Base-by-base conservation (phyloP, 2,329 filamentous ascomycete species). In the Orbilia blumenaviensis region DNA sequence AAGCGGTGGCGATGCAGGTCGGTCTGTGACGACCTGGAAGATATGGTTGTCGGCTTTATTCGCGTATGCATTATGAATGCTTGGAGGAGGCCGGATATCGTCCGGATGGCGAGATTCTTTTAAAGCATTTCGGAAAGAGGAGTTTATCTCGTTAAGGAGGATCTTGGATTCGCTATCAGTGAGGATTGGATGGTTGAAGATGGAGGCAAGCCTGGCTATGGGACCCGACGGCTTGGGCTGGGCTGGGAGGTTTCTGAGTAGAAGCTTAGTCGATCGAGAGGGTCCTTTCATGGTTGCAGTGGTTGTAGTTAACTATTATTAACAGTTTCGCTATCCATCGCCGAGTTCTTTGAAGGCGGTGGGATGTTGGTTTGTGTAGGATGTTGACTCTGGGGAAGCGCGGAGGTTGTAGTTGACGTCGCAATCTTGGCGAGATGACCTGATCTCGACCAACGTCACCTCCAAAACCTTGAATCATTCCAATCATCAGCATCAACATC, bases 1-100 rank as follows among this genome's bases (percentile, higher is more conserved):
- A 21, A 58, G 58, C 14, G 56, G 38, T 10, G 18, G 54, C 9
- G 62, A 29, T 10, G 38, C 32, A 9, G 69, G 63, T 5, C 18
- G 29, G 10, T 67, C 54, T 7, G 56, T 46, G 12, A 76, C 12
- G 18, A 69, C 25, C 18, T 38, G 29, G 41, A n/a, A 76, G 36
- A 76, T 44, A 25, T 68, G 71, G 12, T 68, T 48, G 38, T 75
- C 69, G 25, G 54, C 69, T 54, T 54, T 67, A 56, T 68, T 68
- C 6, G 71, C 56, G 27, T 56, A 66, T 2, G 46, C 21, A 32
- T 68, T 63, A 16, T 62, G 52, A 14, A 68, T 67, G 54, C 34
- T 66, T 12, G 69, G 27, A 25, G 62, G 62, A 23, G 69, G 62
- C 7, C 42, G 56, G 29, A 63, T 32, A 16, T 69, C 64, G 14